These are phyloP conservation scores for Acanthamoeba polyphaga DNA, from an alignment of 208 protist genomes.

Conservation along the genomic window DNA sequence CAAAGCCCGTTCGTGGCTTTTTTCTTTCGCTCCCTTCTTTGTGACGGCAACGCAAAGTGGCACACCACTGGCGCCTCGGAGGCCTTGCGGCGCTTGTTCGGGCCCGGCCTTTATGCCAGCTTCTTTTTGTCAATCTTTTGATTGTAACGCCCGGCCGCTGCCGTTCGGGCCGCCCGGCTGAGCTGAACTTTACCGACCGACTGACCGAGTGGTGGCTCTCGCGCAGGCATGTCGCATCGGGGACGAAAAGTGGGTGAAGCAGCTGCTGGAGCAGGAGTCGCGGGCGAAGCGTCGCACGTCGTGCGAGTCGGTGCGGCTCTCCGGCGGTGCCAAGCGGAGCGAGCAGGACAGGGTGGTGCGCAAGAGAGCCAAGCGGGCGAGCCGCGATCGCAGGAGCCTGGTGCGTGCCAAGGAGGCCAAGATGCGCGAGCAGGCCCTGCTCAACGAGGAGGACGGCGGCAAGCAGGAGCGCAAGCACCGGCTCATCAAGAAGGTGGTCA, in stretches of 20 bases:
- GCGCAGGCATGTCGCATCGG: background rate
- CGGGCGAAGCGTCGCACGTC: background rate
- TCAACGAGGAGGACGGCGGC: background rate
- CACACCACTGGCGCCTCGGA: no score
- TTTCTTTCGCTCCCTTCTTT: no score
- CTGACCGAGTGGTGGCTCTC: background rate
- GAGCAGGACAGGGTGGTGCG: background rate
- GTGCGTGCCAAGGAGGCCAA: constrained; percentile 1
- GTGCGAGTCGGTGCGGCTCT: background rate
- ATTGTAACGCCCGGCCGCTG: no score
- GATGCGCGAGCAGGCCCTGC: background rate
- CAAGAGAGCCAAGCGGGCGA: background rate
- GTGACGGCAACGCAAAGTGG: no score
- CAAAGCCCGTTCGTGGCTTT: no score
- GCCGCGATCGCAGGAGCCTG: background rate
- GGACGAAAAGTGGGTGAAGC: background rate
- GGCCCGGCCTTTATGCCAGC: no score
- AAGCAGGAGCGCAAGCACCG: background rate
- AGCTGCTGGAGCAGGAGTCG: background rate
- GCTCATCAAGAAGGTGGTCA: background rate
- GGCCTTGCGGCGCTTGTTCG: no score
- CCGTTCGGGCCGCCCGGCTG: no score
- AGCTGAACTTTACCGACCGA: background rate
- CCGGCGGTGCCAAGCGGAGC: background rate
- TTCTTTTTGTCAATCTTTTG: no score